Conservation (phyloP, 1,139 yeast species). For the Scheffersomyces lignicola region DNA sequence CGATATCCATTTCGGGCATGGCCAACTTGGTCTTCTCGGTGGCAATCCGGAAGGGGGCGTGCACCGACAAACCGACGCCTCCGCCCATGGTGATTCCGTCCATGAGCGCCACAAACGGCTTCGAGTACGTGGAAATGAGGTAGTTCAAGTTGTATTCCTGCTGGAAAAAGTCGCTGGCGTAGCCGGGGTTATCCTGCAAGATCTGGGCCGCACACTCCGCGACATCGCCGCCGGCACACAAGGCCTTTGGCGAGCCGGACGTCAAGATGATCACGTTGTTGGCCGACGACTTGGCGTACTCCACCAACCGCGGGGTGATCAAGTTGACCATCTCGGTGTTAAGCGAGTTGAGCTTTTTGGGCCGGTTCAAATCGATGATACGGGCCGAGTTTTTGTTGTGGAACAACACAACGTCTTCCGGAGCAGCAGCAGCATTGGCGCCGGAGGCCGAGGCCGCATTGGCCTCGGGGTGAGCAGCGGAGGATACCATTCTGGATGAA, state of each 20-base stretch:
- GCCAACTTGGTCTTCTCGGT: constrained; percentile 89
- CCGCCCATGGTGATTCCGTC: constrained; percentile 99
- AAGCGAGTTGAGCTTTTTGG: constrained; percentile 81
- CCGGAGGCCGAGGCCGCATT: background rate
- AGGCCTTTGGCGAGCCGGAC: constrained; percentile 63
- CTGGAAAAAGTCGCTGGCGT: constrained; percentile 69
- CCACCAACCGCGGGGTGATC: constrained; percentile 73
- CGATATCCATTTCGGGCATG: constrained; percentile 98
- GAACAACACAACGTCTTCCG: constrained; percentile 60
- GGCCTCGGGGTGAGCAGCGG: background rate
- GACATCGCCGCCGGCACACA: constrained; percentile 95
- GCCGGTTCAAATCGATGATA: constrained; percentile 74
- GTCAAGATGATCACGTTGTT: constrained; percentile 69
- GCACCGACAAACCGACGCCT: constrained; percentile 90
- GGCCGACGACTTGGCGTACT: constrained; percentile 68
- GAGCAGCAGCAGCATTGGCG: constrained; percentile 14
- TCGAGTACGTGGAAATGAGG: constrained; percentile 73
- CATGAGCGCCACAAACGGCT: constrained; percentile 82
- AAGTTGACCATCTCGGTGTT: constrained; percentile 75
- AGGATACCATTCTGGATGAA: constrained; percentile 1
- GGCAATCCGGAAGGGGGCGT: constrained; percentile 91
- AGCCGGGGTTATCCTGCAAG: constrained; percentile 45
- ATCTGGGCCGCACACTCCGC: constrained; percentile 66
- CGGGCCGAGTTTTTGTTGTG: constrained; percentile 67
- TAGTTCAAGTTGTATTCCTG: constrained; percentile 82